These are phyloP conservation scores for Salix dunnii DNA, from an alignment of 345 rosid genomes.

Conservation along the genomic window DNA sequence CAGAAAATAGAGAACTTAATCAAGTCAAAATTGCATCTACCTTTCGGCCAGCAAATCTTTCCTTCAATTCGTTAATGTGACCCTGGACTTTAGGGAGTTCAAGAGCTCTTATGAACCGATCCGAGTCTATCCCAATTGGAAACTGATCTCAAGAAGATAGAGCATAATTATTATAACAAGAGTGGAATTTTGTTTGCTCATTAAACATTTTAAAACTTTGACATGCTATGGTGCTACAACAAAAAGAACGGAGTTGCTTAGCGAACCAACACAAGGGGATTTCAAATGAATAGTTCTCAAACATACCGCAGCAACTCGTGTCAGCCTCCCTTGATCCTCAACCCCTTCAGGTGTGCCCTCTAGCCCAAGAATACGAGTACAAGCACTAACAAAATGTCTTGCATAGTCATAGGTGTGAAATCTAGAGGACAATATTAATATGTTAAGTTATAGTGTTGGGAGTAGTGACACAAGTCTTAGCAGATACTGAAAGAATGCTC, in stretches of 20 bases:
- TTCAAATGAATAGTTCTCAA: slow-evolving; percentile 13
- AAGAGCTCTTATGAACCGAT: slow-evolving; percentile 78
- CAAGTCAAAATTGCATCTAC: slow-evolving; percentile 30
- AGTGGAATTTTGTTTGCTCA: not conserved
- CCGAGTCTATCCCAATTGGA: slow-evolving; percentile 98
- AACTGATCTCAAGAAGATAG: slow-evolving; percentile 50
- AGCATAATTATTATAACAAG: slow-evolving; percentile 6
- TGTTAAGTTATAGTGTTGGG: not conserved
- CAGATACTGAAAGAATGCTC: slow-evolving; percentile 2
- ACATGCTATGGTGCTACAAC: slow-evolving; percentile 5
- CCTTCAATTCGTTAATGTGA: slow-evolving; percentile 78
- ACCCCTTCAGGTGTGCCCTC: slow-evolving; percentile 99
- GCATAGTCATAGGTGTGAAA: slow-evolving; percentile 99
- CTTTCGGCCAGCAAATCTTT: slow-evolving; percentile 93
- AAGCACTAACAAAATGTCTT: slow-evolving; percentile 97
- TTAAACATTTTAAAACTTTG: not conserved
- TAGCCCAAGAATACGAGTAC: slow-evolving; percentile 97
- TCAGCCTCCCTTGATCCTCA: slow-evolving; percentile 93
- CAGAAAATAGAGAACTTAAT: not conserved
- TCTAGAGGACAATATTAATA: slow-evolving; percentile 28
- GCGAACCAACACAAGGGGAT: slow-evolving; percentile 20
- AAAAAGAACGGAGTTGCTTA: not conserved
- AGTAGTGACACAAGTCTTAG: not conserved
- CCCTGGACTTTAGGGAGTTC: slow-evolving; percentile 56
- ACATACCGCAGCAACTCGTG: slow-evolving; percentile 96